phyloP scores from a whole-genome alignment of 2,329 filamentous ascomycete genomes.

The Septoria linicola region DNA sequence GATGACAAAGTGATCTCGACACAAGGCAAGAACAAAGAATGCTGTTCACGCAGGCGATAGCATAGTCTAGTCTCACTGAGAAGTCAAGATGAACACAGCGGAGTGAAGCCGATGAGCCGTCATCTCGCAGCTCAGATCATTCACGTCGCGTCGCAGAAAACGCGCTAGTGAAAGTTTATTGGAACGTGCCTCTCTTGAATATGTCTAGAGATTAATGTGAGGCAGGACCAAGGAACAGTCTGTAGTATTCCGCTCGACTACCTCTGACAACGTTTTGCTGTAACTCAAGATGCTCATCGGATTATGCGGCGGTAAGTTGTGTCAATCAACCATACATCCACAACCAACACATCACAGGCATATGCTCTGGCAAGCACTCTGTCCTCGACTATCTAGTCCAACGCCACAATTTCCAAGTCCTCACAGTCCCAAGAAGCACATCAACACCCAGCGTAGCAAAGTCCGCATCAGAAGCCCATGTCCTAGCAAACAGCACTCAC shows the following conservation, averaged over 20 bases:
- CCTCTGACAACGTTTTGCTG: too few species aligned
- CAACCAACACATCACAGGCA: constrained; percentile 55
- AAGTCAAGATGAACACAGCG: neutral
- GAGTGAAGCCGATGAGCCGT: neutral
- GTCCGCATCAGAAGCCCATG: constrained; percentile 41
- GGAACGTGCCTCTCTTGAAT: neutral
- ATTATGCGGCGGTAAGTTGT: constrained; percentile 65
- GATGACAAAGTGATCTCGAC: neutral
- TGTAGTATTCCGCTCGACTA: too few species aligned
- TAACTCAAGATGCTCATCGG: constrained; percentile 73
- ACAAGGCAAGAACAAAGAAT: neutral
- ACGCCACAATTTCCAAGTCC: constrained; percentile 75
- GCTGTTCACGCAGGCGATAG: too few species aligned
- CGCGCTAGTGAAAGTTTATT: constrained; percentile 10
- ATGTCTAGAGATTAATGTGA: too few species aligned
- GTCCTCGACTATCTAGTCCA: constrained; percentile 85
- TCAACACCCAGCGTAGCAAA: constrained; percentile 44
- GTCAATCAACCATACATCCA: neutral
- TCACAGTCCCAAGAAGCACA: constrained; percentile 56
- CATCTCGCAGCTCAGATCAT: neutral
- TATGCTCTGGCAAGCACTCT: constrained; percentile 89
- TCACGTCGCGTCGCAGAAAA: constrained; percentile 7
- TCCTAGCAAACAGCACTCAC: constrained; percentile 33
- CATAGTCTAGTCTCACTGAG: neutral
- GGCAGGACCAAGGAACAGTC: too few species aligned